Base-by-base conservation (phyloP, 2,329 filamentous ascomycete species). In the Teratosphaeria nubilosa region DNA sequence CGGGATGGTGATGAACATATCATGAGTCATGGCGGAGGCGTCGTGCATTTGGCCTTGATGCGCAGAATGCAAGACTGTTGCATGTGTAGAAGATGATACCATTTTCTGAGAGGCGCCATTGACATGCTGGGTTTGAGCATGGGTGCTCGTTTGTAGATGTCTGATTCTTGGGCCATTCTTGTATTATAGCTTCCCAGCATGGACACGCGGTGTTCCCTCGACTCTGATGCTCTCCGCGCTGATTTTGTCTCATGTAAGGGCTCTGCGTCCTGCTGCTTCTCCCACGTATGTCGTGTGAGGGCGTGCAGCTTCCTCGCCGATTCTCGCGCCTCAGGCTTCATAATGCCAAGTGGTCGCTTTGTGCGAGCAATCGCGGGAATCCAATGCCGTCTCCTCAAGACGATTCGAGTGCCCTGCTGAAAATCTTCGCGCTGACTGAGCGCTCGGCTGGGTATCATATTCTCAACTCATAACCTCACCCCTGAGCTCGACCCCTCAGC, bases 401-500 rank as follows among this genome's bases (percentile, higher is more conserved):
- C 4, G 10, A 16, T 37, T 11, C 32, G 10, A 37, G 14, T 11
- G 32, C 11, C 16, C 34, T 48, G 16, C 41, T 48, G 20, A 5
- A 7, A 48, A 10, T 16, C 41, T 6, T 22, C 3, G 9, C 9
- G 11, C 5, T 20, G n/a, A n/a, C 22, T 4, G 34, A 48, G 41
- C 16, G n/a, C n/a, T 5, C 41, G 41, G 16, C n/a, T 48, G 41
- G n/a, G 41, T 48, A 48, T 48, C 41, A 22, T 48, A 6, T 48
- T 48, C n/a, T n/a, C 22, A 48, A 20, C 0, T 48, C 41, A 22
- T 20, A 9, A 48, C 20, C 13, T 13, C 25, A 31, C 25, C 51
- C 10, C 51, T 24, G 10, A 24, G n/a, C 53, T 30, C 30, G 11
- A 45, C 41, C 2, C 30, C 45, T 70, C 69, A 71, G 24, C 69